Evolutionary conservation across 1,139 yeast genomes (phyloP), one percentile per base, ranked within the genome.

Genomic region (Pichia sp.): DNA sequence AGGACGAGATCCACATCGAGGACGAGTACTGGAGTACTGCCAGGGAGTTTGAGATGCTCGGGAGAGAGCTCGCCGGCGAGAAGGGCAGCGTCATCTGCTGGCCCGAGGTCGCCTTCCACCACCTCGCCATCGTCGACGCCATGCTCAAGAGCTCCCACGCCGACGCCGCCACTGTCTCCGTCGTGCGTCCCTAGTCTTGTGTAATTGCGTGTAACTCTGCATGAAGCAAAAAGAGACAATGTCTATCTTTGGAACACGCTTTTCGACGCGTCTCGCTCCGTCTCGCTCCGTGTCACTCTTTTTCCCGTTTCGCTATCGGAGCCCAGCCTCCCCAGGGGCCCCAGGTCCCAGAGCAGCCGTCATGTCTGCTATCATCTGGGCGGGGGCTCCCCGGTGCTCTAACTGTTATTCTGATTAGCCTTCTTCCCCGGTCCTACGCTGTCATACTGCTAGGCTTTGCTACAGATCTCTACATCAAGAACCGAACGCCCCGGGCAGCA

Each of bases 91-190:
- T 87, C 50, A 72, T 70, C 43, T 79, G 83, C 39, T 75, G 83
- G 18, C 95, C 96, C 22, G 83, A 79, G 57, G 77, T 74, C 57
- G 90, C 95, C n/a, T 90, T 86, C 82, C 96, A 90, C 69, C 97
- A 91, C 68, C 80, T 90, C 69, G 96, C 96, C 10, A 79, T 88
- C 61, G 81, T 91, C 54, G 95, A 81, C 52, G 97, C 96, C 43
- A 87, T 88, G 57, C 70, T 91, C 47, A 84, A 85, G 57, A 84
- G 95, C 40, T 66, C 74, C 44, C 70, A 75, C 47, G 73, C 74
- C 52, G 48, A 58, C 16, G 96, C 96, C 59, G 69, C 73, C 52
- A 70, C 78, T 43, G 83, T 83, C 31, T 68, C 48, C 3, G 36
- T 50, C 4, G 47, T 45, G 19, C 37, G 22, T n/a, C 46, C 41